Evolutionary conservation across 306 rosid species (phyloP).

Genomic region (Bauhinia variegata): DNA sequence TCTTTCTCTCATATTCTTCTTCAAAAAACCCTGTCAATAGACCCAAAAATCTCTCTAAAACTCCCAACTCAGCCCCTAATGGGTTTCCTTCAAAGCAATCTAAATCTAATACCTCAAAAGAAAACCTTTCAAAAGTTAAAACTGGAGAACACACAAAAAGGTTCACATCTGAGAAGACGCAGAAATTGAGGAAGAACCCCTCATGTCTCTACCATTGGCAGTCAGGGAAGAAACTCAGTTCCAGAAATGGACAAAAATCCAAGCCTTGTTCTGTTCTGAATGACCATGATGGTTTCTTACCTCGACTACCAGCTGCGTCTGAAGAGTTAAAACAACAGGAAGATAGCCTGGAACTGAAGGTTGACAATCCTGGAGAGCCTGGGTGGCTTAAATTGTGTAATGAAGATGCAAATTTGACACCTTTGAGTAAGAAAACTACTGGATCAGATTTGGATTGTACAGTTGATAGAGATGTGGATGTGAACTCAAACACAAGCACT

Average conservation of each 20-base stretch:
- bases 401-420: conserved; percentile 46
- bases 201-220: conserved; percentile 69
- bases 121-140: conserved; percentile 46
- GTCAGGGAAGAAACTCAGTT: conserved; percentile 54
- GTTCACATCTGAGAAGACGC: conserved; percentile 30
- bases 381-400: conserved; percentile 33
- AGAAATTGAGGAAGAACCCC: conserved; percentile 43
- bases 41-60: conserved; percentile 41
- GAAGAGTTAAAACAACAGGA: conserved; percentile 43
- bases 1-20: conserved; percentile 56
- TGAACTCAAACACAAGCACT: conserved; percentile 41
- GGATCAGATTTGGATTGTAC: conserved; percentile 37
- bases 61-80: conserved; percentile 55
- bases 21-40: conserved; percentile 47
- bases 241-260: conserved; percentile 42
- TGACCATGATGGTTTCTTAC: conserved; percentile 24
- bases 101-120: conserved; percentile 48
- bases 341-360: conserved; percentile 34
- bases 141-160: conserved; percentile 34
- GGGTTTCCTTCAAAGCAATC: conserved; percentile 38
- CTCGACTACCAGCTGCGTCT: conserved; percentile 38
- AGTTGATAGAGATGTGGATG: conserved; percentile 38
- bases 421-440: conserved; percentile 47
- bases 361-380: conserved; percentile 37
- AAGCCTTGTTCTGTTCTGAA: conserved; percentile 43